Conservation (phyloP, 345 rosid species). For the Lepidium aucheri region DNA sequence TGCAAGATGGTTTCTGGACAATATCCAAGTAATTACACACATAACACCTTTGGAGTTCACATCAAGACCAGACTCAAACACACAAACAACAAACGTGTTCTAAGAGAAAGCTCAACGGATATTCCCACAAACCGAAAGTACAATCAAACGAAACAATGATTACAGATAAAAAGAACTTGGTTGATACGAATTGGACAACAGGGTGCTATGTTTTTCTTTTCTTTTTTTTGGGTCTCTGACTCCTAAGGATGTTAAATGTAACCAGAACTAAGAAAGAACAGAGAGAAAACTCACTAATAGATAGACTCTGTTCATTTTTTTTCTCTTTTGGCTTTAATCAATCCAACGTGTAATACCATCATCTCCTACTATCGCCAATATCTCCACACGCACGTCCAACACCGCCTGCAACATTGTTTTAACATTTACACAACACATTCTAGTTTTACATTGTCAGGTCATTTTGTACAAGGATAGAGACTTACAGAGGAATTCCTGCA, state of each 20-base stretch:
- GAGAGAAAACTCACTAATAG: conserved; percentile 16
- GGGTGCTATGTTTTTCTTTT: background rate
- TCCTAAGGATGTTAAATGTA: background rate
- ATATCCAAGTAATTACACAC: background rate
- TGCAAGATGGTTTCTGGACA: background rate
- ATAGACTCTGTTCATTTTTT: background rate
- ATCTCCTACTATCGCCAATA: conserved; percentile 72
- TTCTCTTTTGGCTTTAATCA: conserved; percentile 28
- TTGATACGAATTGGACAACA: conserved; percentile 3
- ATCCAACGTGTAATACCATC: conserved; percentile 93
- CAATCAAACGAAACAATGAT: background rate
- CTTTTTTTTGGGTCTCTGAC: background rate
- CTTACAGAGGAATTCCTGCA: conserved; percentile 75
- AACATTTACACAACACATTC: background rate
- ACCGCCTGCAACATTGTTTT: conserved; percentile 51
- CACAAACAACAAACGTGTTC: background rate
- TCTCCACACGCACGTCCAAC: conserved; percentile 69
- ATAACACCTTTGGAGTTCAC: conserved; percentile 1
- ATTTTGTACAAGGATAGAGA: background rate
- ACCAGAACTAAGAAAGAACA: background rate
- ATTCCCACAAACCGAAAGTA: background rate
- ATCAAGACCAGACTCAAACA: background rate
- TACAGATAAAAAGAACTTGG: background rate
- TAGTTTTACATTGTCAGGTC: background rate
- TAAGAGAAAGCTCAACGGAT: background rate